These are phyloP conservation scores for Tephrocybe sp. DNA, from an alignment of 768 basidiomycete species.

Conservation along the genomic window DNA sequence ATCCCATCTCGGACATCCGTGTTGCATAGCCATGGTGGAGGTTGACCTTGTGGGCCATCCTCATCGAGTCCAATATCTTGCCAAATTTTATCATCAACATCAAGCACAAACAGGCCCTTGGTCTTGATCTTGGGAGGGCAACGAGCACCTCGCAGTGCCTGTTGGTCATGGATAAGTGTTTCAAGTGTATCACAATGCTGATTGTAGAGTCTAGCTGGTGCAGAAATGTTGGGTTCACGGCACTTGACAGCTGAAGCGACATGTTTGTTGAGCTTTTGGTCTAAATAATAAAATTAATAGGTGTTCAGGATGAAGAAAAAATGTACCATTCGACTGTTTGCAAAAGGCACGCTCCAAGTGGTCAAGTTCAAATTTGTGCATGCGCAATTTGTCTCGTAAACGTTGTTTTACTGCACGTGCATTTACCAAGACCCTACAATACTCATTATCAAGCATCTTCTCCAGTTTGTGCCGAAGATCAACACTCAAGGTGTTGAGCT, in stretches of 20 bases:
- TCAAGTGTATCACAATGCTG: constrained; percentile 15
- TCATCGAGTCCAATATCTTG: constrained; percentile 26
- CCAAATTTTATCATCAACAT: constrained; percentile 29
- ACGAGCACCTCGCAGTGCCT: constrained; percentile 16
- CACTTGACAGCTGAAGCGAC: not conserved
- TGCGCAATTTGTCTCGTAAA: not conserved
- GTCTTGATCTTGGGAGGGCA: constrained; percentile 15
- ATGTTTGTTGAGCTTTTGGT: not conserved
- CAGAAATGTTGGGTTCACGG: constrained; percentile 6
- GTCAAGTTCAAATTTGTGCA: not conserved
- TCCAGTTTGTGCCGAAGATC: not conserved
- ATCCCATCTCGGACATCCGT: not conserved
- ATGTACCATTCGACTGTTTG: not conserved
- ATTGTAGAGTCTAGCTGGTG: too few relatives aligned
- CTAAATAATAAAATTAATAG: too few relatives aligned
- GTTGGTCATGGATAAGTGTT: constrained; percentile 11
- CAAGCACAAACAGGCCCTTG: constrained; percentile 20
- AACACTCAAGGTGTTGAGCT: not conserved
- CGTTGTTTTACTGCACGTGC: constrained; percentile 16
- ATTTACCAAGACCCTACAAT: constrained; percentile 12
- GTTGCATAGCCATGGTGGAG: not conserved
- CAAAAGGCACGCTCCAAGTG: too few relatives aligned
- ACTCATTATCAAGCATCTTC: not conserved
- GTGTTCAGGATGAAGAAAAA: too few relatives aligned
- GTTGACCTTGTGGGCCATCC: not conserved